Evolutionary conservation across 1,139 yeast species (phyloP), one percentile per base, ranked within the genome.

Genomic region (Candida tetrigidarum): DNA sequence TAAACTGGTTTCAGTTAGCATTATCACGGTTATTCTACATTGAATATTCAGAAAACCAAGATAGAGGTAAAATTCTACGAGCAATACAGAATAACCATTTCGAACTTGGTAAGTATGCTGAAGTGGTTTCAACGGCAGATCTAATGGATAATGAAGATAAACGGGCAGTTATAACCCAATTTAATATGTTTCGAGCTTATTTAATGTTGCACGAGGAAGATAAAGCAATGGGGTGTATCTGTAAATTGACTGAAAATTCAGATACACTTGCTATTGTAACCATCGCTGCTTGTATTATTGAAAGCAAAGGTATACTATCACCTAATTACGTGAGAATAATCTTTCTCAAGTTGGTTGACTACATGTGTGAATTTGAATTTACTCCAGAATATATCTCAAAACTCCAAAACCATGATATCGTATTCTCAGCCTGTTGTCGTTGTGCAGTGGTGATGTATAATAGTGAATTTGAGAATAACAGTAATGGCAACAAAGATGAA

Each of bases 21-120:
- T 44, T 57, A 6, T 57, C 58, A 27, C 51, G 63, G 20, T 33
- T 63, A 4, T 48, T 65, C 2, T 50, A 44, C 16, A 42, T 48
- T 12, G 52, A 51, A 26, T 52, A 56, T 5, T 47, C 45, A 6
- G 61, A 60, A 22, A 53, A 50, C 25, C 44, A 44, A 37, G 50
- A 50, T 19, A 36, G 48, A 20, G 67, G 63, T 2, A 62, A 64
- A 41, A 50, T 65, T 2, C 54, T 60, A 29, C 52, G 71, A 43
- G 62, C 61, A 6, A 51, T 62, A 11, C 57, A 61, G 32, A 55
- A 55, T 20, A 53, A 61, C 32, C 53, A 56, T 27, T 43, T 62
- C 5, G 50, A 52, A 4, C 34, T 50, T 4, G 49, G 47, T 1
- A 34, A 56, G 3, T 50, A 37, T 37, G 49, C 50, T 0, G 46